Percentiles rank a stretch among this genome's conserved stretches.
Evolutionary conservation across 2,329 filamentous ascomycete genomes (phyloP).

Genomic region (Phoma sp.): DNA sequence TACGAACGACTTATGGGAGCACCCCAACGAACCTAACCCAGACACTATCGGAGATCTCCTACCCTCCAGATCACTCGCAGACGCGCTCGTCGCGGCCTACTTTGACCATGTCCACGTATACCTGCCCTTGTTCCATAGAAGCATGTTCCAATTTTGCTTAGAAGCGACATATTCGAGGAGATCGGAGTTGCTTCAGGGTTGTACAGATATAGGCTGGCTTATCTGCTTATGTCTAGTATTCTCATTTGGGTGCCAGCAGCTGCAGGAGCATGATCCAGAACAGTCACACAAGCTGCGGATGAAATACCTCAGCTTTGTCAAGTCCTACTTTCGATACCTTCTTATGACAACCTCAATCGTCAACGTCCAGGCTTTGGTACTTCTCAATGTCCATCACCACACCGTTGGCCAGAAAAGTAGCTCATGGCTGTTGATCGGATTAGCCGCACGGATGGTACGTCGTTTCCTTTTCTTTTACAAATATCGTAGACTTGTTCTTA

Average conservation of each 20-base stretch:
- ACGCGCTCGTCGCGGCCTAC: conserved; percentile 50
- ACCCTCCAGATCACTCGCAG: conserved; percentile 47
- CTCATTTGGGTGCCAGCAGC: conserved; percentile 51
- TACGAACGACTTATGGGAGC: conserved; percentile 21
- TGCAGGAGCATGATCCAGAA: conserved; percentile 42
- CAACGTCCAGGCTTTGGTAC: conserved; percentile 54
- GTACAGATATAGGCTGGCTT: conserved; percentile 53
- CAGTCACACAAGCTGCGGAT: conserved; percentile 27
- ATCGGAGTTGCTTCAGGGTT: conserved; percentile 29
- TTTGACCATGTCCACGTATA: conserved; percentile 51
- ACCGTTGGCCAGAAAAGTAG: conserved; percentile 53
- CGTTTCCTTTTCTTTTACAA: no score
- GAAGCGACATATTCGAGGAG: conserved; percentile 49
- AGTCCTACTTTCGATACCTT: conserved; percentile 47
- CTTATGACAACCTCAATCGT: conserved; percentile 49
- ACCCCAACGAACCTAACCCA: conserved; percentile 1
- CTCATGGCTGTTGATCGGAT: conserved; percentile 52
- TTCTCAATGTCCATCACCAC: conserved; percentile 53
- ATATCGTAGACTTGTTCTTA: not conserved
- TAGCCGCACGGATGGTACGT: conserved; percentile 50
- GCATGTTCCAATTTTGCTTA: conserved; percentile 50
- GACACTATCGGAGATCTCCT: conserved; percentile 37
- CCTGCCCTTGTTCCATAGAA: conserved; percentile 51
- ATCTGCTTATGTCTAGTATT: conserved; percentile 53
- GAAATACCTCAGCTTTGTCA: conserved; percentile 40